A percentile compares a stretch with the other conserved stretches of the same genome.
Conservation (phyloP, 768 basidiomycete species). For the Kondoa malvinella region DNA sequence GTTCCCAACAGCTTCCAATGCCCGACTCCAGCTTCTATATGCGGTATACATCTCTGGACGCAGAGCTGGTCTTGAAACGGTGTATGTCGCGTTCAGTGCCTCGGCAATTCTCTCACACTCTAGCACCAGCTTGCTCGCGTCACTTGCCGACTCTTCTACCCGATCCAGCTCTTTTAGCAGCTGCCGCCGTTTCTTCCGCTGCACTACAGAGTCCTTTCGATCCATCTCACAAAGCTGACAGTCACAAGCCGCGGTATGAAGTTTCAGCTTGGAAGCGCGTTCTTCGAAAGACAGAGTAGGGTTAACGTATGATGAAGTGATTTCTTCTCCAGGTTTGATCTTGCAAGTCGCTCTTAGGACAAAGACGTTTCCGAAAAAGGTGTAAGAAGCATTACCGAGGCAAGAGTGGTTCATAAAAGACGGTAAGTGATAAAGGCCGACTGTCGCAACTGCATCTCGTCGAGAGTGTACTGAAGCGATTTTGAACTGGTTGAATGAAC, state of each 20-base stretch:
- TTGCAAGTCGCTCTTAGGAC: neutral
- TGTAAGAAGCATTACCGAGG: slow-evolving; percentile 6
- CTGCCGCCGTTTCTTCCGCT: no score
- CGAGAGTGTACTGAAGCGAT: neutral
- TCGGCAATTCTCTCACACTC: no score
- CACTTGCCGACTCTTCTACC: no score
- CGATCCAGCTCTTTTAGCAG: no score
- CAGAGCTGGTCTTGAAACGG: no score
- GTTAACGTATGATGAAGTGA: neutral
- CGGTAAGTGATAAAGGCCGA: slow-evolving; percentile 8
- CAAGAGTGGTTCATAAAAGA: slow-evolving; percentile 13
- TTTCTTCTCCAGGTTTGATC: slow-evolving; percentile 1
- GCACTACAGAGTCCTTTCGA: no score
- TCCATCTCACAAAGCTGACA: neutral
- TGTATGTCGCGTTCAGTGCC: no score
- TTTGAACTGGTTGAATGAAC: slow-evolving; percentile 6
- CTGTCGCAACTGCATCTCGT: neutral
- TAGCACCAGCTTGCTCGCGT: no score
- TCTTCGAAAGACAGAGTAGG: neutral
- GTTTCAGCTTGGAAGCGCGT: neutral
- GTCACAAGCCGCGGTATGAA: neutral
- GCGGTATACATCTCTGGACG: no score
- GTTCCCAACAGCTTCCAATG: no score
- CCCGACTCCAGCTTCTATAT: no score
- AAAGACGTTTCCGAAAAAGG: slow-evolving; percentile 5